Base-by-base conservation (phyloP, 257 asterid species). In the Nicotiana benthamiana region DNA sequence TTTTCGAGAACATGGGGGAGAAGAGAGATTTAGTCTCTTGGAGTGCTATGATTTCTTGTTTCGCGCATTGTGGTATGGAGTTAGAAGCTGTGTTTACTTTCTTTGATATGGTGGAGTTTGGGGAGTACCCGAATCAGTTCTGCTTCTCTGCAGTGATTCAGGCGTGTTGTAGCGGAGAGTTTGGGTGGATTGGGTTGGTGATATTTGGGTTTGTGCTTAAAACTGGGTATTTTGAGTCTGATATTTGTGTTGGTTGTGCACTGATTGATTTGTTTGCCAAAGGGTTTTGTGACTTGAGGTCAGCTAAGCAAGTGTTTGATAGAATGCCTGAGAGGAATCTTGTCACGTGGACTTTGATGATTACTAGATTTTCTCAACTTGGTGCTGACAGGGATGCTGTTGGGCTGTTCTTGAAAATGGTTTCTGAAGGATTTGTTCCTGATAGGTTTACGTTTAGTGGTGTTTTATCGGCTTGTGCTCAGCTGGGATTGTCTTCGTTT, bases 11-110 rank as follows among this genome's bases (percentile, higher is more conserved):
- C 72, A 93, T 93, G 99, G 92, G 85, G 43, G 86, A 85, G 17
- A 68, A 77, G 40, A 86, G 89, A 86, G 98, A 95, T 78, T 36
- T 95, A 86, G 97, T 95, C 40, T 92, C 98, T 3, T 95, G 97
- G 97, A 92, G 98, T 54, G 97, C 96, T 9, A 93, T 95, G 93
- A 93, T 95, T 61, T 93, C 98, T 6, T 91, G 97, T 61, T 95
- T 87, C 79, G 94, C 93, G 22, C 92, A 82, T 63, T 83, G 84
- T 30, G 87, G 87, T 13, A 82, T 87, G 85, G 84, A 87, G 66
- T n/a, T 62, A 66, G 86, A 90, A 62, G 95, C 97, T 20, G 62
- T 95, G 70, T 62, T 28, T 46, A 77, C 88, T 60, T 95, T 95
- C 84, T 46, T 87, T 53, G 92, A 88, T 13, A 89, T 95, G 98